These are phyloP conservation scores for Candida sp. DNA, from an alignment of 1,139 yeast species.

Conservation along the genomic window DNA sequence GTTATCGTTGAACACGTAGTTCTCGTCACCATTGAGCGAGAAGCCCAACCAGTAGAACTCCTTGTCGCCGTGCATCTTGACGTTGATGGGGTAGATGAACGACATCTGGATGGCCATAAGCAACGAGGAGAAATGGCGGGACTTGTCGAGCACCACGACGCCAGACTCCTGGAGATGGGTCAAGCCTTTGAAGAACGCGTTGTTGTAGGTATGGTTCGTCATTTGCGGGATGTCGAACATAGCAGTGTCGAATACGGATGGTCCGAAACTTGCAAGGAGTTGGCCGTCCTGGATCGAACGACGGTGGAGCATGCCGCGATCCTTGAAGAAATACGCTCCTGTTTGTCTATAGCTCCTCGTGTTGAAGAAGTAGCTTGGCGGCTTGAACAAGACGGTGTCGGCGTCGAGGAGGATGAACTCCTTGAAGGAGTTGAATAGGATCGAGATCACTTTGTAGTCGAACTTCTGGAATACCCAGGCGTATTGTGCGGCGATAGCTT, in stretches of 20 bases:
- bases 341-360: conserved; percentile 33
- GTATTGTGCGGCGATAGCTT: conserved; percentile 30
- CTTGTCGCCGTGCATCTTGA: conserved; percentile 63
- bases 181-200: conserved; percentile 32
- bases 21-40: conserved; percentile 54
- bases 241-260: conserved; percentile 40
- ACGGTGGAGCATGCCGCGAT: conserved; percentile 39
- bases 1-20: conserved; percentile 50
- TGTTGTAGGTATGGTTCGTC: conserved; percentile 32
- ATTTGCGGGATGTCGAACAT: conserved; percentile 36
- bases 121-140: conserved; percentile 20
- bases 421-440: conserved; percentile 52
- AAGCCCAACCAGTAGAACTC: conserved; percentile 69
- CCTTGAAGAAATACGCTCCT: conserved; percentile 55
- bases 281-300: conserved; percentile 31
- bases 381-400: conserved; percentile 49
- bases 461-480: conserved; percentile 34
- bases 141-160: conserved; percentile 46
- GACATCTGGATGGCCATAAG: no score
- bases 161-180: conserved; percentile 59
- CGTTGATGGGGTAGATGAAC: conserved; percentile 39
- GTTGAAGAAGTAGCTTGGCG: conserved; percentile 40
- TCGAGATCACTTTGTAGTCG: conserved; percentile 55
- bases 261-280: conserved; percentile 40
- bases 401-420: conserved; percentile 56